Evolutionary conservation across 2,329 filamentous ascomycete species (phyloP).

Genomic region (Beauveria sp.): DNA sequence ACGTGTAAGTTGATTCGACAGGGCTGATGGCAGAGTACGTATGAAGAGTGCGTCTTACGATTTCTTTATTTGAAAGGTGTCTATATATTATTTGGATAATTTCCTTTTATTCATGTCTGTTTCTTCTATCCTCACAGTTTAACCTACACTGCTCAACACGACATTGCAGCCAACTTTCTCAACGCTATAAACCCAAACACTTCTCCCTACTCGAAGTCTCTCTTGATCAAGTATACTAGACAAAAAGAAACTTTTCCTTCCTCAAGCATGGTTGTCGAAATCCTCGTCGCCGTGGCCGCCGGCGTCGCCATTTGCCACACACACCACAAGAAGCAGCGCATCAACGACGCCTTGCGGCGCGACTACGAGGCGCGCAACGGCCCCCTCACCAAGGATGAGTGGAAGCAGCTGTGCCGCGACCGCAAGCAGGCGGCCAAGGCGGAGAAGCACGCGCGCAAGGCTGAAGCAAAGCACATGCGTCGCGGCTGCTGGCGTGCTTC

Average conservation of each 20-base stretch:
- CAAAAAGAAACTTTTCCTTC: not conserved
- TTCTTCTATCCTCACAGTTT: not conserved
- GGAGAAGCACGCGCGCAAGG: slow-evolving; percentile 2
- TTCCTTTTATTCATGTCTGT: not conserved
- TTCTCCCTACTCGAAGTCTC: not conserved
- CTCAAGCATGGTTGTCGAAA: not conserved
- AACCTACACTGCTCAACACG: not conserved
- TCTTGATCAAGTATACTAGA: not conserved
- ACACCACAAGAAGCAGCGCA: slow-evolving; percentile 9
- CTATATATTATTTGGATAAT: not conserved
- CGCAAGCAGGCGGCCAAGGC: slow-evolving; percentile 6
- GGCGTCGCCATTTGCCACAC: slow-evolving; percentile 8
- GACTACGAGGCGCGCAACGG: not conserved
- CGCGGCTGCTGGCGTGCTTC: not conserved
- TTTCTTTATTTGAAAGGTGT: not conserved
- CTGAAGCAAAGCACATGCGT: not conserved
- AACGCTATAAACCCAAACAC: not conserved
- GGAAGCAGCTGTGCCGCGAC: slow-evolving; percentile 8
- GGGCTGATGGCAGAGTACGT: not conserved
- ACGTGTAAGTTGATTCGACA: not conserved
- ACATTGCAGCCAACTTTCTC: not conserved
- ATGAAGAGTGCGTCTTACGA: not conserved
- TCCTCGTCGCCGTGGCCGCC: not conserved
- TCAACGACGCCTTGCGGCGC: not conserved
- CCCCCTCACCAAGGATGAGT: not conserved